These are phyloP conservation scores for Magnolia officinalis DNA, from an alignment of 164 flowering plant genomes.

Conservation along the genomic window DNA sequence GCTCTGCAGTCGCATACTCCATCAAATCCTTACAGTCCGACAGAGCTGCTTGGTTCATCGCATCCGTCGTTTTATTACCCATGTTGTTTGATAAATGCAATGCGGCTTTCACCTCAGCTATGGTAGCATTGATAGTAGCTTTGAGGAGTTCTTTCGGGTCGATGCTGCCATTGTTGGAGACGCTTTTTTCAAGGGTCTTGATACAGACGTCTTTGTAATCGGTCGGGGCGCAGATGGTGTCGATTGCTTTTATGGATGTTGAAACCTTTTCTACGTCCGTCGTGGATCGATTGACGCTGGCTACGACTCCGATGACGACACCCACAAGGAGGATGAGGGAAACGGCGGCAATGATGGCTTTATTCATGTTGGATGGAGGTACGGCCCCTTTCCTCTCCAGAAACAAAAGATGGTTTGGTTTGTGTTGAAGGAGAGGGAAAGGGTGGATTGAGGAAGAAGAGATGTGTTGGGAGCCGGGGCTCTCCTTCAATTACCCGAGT, in stretches of 20 bases:
- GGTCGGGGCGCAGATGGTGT: slow-evolving; percentile 37
- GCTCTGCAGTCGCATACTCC: slow-evolving; percentile 34
- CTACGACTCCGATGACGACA: slow-evolving; percentile 30
- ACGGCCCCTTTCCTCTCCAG: slow-evolving; percentile 5
- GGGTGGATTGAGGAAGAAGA: not conserved
- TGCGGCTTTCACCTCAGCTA: slow-evolving; percentile 26
- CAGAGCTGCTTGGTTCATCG: slow-evolving; percentile 26
- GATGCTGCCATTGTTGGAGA: slow-evolving; percentile 15
- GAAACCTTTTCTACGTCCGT: not conserved
- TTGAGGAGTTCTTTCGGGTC: slow-evolving; percentile 36
- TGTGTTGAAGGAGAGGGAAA: not conserved
- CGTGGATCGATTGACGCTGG: not conserved
- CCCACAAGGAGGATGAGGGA: slow-evolving; percentile 43
- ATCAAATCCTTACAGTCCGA: slow-evolving; percentile 50
- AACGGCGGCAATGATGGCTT: slow-evolving; percentile 12
- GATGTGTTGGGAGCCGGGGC: not conserved
- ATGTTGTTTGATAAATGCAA: slow-evolving; percentile 6
- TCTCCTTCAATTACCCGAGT: not conserved
- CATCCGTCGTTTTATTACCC: slow-evolving; percentile 11
- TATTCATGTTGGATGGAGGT: slow-evolving; percentile 7
- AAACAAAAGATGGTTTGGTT: not conserved
- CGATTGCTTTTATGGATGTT: slow-evolving; percentile 26
- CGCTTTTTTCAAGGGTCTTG: slow-evolving; percentile 22
- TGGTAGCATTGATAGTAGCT: slow-evolving; percentile 30
- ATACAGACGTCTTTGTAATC: slow-evolving; percentile 42